Evolutionary conservation across 345 rosid species (phyloP).

Genomic region (Populus alba): DNA sequence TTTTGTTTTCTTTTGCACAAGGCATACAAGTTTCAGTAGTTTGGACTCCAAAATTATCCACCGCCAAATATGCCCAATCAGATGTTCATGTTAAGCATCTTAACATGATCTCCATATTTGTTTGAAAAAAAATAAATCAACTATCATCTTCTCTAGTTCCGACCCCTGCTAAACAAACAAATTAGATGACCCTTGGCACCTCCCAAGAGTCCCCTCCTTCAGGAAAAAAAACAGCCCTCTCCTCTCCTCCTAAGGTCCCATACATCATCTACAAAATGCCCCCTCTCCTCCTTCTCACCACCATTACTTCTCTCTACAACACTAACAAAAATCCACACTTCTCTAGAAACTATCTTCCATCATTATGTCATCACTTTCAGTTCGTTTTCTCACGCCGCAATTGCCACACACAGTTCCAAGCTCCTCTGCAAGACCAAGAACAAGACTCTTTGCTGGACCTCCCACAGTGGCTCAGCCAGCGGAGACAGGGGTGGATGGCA

Average conservation of each 20-base stretch:
- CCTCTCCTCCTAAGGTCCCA: constrained; percentile 25
- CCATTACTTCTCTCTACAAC: constrained; percentile 7
- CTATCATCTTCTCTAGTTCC: neutral
- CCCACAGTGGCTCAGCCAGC: constrained; percentile 20
- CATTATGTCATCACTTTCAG: constrained; percentile 50
- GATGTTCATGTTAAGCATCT: neutral
- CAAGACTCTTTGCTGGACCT: constrained; percentile 34
- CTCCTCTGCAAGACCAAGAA: constrained; percentile 39
- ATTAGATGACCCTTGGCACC: constrained; percentile 46
- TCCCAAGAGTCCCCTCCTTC: constrained; percentile 42
- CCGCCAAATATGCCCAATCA: neutral
- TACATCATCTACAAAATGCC: constrained; percentile 45
- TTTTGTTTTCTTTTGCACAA: no score
- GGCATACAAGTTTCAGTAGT: no score
- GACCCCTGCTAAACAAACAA: neutral
- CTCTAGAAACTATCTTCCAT: neutral
- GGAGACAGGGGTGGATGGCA: constrained; percentile 33
- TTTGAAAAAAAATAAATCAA: neutral
- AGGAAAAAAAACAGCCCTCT: neutral
- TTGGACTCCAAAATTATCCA: neutral
- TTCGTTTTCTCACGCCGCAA: constrained; percentile 43
- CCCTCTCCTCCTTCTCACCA: constrained; percentile 18
- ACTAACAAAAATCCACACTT: neutral
- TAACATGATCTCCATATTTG: neutral
- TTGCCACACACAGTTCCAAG: constrained; percentile 16